Evolutionary conservation across 208 protist genomes (phyloP), one percentile per base, ranked within the genome.

Genomic region (Lotmaria passim): DNA sequence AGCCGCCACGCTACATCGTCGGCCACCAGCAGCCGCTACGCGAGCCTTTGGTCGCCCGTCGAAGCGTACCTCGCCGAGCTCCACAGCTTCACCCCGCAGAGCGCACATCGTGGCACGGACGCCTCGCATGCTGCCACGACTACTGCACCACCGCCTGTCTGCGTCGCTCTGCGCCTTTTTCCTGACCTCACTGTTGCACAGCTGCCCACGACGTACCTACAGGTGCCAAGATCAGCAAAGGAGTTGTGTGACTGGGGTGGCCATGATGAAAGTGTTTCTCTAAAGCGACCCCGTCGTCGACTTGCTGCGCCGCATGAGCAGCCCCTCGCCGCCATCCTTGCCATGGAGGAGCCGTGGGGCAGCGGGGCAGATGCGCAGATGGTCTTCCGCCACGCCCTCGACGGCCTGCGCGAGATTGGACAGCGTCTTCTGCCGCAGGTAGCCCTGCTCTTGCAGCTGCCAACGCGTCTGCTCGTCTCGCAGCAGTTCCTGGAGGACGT

Each of bases 391-490:
- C 17, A 61, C 31, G 75, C 70, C n/a, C 28, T 89, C 0, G 47
- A 51, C 0, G 55, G 64, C 5, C 47, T 89, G 46, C 52, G 48
- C 33, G 62, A 73, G 26, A 14, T 82, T 4, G 65, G 58, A 10
- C 28, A 51, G 28, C 69, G 38, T 0, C 51, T 79, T 14, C 52
- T 72, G 12, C 52, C 74, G 11, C 48, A 67, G 30, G 21, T 82
- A 28, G 73, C 81, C 7, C 52, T 87, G 10, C 63, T 82, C 15
- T 55, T 90, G 38, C 52, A 86, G 33, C 66, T 90, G 41, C 84
- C 84, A n/a, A 87, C 84, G 36, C 77, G 81, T 2, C 50, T 90
- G 21, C 69, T 90, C n/a, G 81, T 90, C 1, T 80, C 78, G 7
- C 84, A 90, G 73, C 43, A 64, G 34, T 84, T 84, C 34, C 80